Percentiles rank a stretch among this genome's conserved stretches.
These are phyloP conservation scores for Emericellopsis terricola DNA, from an alignment of 495 filamentous ascomycete species.

Conservation along the genomic window DNA sequence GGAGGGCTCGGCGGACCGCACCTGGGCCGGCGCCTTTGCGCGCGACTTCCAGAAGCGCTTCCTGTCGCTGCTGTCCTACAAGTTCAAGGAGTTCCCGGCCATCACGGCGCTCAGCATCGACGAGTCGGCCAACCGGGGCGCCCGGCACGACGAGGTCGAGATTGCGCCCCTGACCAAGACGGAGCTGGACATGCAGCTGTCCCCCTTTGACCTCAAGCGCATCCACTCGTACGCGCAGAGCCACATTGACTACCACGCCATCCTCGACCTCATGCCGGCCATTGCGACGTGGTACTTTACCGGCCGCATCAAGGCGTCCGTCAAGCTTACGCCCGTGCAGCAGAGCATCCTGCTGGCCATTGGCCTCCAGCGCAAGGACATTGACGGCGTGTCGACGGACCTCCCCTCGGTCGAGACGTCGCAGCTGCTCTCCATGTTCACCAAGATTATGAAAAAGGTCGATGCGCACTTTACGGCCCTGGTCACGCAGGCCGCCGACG, in stretches of 20 bases:
- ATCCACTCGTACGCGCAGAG: constrained; percentile 92
- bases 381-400: constrained; percentile 71
- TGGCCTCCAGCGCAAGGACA: constrained; percentile 71
- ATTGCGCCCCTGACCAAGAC: constrained; percentile 40
- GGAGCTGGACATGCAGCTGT: constrained; percentile 57
- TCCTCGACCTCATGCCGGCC: constrained; percentile 76
- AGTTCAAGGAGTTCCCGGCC: constrained; percentile 74
- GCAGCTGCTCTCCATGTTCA: constrained; percentile 88
- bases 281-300: constrained; percentile 71
- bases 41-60: constrained; percentile 89
- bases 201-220: constrained; percentile 86
- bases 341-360: constrained; percentile 72
- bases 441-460: constrained; percentile 84
- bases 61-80: constrained; percentile 70
- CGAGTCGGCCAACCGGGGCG: constrained; percentile 65
- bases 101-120: constrained; percentile 73
- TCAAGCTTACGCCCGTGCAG: constrained; percentile 47
- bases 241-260: constrained; percentile 92
- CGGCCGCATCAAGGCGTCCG: constrained; percentile 41
- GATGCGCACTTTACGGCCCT: constrained; percentile 54
- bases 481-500: constrained; percentile 55
- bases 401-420: constrained; percentile 42
- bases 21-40: constrained; percentile 79
- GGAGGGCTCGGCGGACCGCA: constrained; percentile 41
- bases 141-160: constrained; percentile 34